These are phyloP conservation scores for Euphorbia lathyris DNA, from an alignment of 345 rosid species.

Conservation along the genomic window DNA sequence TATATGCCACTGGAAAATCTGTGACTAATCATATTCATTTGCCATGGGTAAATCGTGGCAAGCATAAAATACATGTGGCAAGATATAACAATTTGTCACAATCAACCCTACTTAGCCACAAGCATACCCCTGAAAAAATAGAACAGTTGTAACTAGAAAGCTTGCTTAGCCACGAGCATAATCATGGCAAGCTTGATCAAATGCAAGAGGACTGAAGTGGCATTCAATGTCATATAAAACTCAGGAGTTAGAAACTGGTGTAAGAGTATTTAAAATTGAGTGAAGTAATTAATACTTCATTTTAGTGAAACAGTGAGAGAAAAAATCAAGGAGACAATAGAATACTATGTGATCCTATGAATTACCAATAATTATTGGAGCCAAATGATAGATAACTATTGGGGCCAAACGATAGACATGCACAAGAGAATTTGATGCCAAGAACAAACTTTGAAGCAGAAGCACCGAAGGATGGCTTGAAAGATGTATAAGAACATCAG, in stretches of 20 bases:
- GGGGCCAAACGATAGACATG: conserved; percentile 46
- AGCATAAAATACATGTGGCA: no score
- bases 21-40: no score
- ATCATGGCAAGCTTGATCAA: no score
- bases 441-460: conserved; percentile 52
- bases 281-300: not conserved
- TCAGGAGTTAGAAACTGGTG: conserved; percentile 1
- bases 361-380: conserved; percentile 51
- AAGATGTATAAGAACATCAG: conserved; percentile 25
- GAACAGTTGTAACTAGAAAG: no score
- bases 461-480: conserved; percentile 52
- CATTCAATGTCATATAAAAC: not conserved
- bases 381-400: no score
- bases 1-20: no score
- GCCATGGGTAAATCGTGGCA: no score
- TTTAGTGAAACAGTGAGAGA: not conserved
- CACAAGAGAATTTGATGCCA: conserved; percentile 46
- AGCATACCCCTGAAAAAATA: no score
- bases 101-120: no score
- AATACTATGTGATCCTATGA: not conserved
- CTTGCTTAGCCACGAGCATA: no score
- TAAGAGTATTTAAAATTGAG: not conserved
- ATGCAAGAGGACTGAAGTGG: not conserved
- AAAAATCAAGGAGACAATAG: not conserved
- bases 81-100: no score